Evolutionary conservation across 305 asterid species (phyloP).

Genomic region (Fraxinus velutina): DNA sequence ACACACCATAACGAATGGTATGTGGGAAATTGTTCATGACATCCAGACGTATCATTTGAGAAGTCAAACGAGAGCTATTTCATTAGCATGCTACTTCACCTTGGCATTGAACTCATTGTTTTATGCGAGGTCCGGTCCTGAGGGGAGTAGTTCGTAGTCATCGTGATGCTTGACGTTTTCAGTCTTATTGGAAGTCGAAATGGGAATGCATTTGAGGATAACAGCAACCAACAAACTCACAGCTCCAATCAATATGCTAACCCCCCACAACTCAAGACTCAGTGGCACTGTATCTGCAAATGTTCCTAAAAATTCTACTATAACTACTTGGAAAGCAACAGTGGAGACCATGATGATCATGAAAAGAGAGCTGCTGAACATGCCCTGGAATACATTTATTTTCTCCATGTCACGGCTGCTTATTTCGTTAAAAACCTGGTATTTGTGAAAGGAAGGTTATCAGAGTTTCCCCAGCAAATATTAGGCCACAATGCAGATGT

Average conservation of each 20-base stretch:
- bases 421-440: slow-evolving; percentile 69
- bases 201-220: slow-evolving; percentile 56
- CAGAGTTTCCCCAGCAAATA: not conserved
- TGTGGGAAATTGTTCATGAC: not conserved
- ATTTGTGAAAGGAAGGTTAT: not conserved
- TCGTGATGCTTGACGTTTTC: slow-evolving; percentile 33
- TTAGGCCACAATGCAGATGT: not conserved
- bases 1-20: not conserved
- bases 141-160: slow-evolving; percentile 60
- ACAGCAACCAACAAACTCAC: slow-evolving; percentile 42
- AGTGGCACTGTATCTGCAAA: slow-evolving; percentile 60
- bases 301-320: slow-evolving; percentile 55
- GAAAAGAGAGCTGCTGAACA: slow-evolving; percentile 61
- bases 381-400: slow-evolving; percentile 54
- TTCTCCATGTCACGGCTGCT: slow-evolving; percentile 83
- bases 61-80: not conserved
- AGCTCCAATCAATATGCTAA: slow-evolving; percentile 52
- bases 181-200: slow-evolving; percentile 20
- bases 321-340: slow-evolving; percentile 55
- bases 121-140: slow-evolving; percentile 67
- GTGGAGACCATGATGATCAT: slow-evolving; percentile 45
- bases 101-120: not conserved
- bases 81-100: not conserved
- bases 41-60: not conserved
- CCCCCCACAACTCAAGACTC: slow-evolving; percentile 46